phyloP scores from a whole-genome alignment of 345 rosid genomes.

The Sisymbrium altissimum region DNA sequence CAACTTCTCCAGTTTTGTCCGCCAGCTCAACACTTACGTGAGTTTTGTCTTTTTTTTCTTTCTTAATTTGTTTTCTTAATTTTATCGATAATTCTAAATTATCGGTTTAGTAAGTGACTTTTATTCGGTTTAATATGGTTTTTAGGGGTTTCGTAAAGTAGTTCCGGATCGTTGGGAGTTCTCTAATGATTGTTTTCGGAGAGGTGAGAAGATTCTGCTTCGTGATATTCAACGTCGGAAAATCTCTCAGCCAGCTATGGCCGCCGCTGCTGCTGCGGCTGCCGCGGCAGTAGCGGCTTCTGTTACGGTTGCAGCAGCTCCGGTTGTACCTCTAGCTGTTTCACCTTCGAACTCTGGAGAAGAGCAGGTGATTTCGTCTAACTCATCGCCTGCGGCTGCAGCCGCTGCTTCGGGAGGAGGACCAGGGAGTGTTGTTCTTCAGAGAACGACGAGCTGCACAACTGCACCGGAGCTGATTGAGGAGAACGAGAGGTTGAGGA shows the following conservation, averaged over 20 bases:
- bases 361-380: constrained; percentile 68
- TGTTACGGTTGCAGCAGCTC: constrained; percentile 32
- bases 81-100: too few relatives aligned
- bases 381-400: constrained; percentile 55
- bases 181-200: constrained; percentile 66
- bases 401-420: constrained; percentile 5
- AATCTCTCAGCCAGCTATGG: constrained; percentile 39
- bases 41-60: constrained; percentile 8
- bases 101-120: neutral
- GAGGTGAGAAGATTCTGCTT: constrained; percentile 74
- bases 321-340: constrained; percentile 28
- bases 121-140: neutral
- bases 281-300: constrained; percentile 11
- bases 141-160: constrained; percentile 86
- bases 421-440: neutral
- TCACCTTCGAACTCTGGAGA: constrained; percentile 78
- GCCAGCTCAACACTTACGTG: constrained; percentile 95
- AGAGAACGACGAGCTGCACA: constrained; percentile 60
- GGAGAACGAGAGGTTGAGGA: constrained; percentile 78
- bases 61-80: neutral
- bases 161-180: constrained; percentile 98
- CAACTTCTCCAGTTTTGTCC: constrained; percentile 93
- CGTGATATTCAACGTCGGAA: constrained; percentile 89
- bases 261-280: neutral
- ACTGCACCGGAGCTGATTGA: constrained; percentile 69